A percentile compares a stretch with the other conserved stretches of the same genome.
Evolutionary conservation across 2,329 filamentous ascomycete genomes (phyloP).

Genomic region (Exophiala phaeomuriformis): DNA sequence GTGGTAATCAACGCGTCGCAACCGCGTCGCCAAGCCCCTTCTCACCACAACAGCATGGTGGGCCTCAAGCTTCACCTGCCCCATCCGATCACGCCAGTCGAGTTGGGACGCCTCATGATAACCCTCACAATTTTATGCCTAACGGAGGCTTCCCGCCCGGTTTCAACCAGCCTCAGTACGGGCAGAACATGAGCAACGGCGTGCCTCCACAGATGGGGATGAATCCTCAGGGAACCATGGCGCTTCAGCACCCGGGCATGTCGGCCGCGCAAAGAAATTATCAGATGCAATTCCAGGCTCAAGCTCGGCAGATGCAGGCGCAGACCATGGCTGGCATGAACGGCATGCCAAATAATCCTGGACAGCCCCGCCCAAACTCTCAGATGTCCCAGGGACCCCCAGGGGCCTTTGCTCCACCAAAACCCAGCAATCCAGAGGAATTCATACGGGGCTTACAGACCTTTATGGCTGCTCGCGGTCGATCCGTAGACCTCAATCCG

Average conservation of each 20-base stretch:
- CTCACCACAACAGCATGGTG: conserved; percentile 70
- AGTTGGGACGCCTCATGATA: conserved; percentile 63
- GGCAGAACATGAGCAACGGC: conserved; percentile 36
- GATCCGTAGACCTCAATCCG: conserved; percentile 68
- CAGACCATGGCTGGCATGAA: conserved; percentile 16
- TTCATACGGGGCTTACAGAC: conserved; percentile 68
- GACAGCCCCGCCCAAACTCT: conserved; percentile 11
- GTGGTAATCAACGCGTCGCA: conserved; percentile 70
- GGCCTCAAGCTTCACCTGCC: conserved; percentile 64
- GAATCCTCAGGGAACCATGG: conserved; percentile 46
- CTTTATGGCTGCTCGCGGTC: conserved; percentile 69
- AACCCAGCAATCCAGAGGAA: conserved; percentile 49
- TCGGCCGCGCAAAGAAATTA: conserved; percentile 70
- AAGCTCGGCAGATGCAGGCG: conserved; percentile 53
- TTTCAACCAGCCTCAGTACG: conserved; percentile 38
- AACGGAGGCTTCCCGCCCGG: conserved; percentile 36
- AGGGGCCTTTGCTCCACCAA: conserved; percentile 16
- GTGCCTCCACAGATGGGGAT: conserved; percentile 35
- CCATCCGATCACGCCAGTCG: conserved; percentile 64
- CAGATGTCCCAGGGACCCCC: conserved; percentile 18
- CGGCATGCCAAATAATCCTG: conserved; percentile 11
- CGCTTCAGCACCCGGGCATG: conserved; percentile 45
- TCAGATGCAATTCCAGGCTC: conserved; percentile 75
- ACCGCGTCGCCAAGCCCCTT: conserved; percentile 91
- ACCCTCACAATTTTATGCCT: conserved; percentile 53